These are phyloP conservation scores for Penicillium brasilianum DNA, from an alignment of 2,329 filamentous ascomycete species.

Conservation along the genomic window DNA sequence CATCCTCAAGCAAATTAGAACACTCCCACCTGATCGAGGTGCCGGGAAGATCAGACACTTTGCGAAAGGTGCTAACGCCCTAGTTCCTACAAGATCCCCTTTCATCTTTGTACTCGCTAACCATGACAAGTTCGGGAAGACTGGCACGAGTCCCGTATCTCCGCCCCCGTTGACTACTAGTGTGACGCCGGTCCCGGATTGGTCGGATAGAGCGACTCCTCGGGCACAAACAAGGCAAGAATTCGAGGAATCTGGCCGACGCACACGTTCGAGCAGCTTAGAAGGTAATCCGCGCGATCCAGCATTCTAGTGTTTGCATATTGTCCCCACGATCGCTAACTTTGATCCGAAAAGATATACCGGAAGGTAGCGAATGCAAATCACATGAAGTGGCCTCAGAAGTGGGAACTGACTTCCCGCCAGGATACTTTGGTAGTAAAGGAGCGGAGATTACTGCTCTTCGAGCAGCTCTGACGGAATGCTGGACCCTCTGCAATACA, in stretches of 20 bases:
- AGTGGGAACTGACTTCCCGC: conserved; percentile 26
- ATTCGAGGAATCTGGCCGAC: conserved; percentile 61
- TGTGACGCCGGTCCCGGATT: conserved; percentile 69
- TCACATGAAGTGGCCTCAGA: conserved; percentile 14
- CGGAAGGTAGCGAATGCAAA: conserved; percentile 32
- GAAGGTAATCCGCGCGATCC: conserved; percentile 65
- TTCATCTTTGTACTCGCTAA: background rate
- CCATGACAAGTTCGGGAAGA: conserved; percentile 22
- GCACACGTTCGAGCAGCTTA: conserved; percentile 70
- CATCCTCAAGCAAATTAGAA: conserved; percentile 14
- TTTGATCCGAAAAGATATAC: conserved; percentile 36
- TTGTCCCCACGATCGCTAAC: conserved; percentile 18
- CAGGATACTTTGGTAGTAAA: conserved; percentile 53
- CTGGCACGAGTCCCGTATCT: conserved; percentile 53
- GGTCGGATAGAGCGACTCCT: conserved; percentile 73
- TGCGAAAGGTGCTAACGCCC: conserved; percentile 23
- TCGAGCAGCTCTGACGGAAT: conserved; percentile 79
- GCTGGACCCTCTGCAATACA: conserved; percentile 93
- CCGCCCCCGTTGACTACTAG: conserved; percentile 78
- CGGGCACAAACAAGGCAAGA: conserved; percentile 82
- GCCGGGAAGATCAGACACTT: conserved; percentile 6
- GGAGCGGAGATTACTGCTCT: conserved; percentile 68
- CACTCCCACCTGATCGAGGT: conserved; percentile 5
- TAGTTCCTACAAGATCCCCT: background rate
- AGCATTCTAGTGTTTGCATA: conserved; percentile 27